Evolutionary conservation across 2,329 filamentous ascomycete species (phyloP), one percentile per base, ranked within the genome.

Genomic region (Parascedosporium putredinis): DNA sequence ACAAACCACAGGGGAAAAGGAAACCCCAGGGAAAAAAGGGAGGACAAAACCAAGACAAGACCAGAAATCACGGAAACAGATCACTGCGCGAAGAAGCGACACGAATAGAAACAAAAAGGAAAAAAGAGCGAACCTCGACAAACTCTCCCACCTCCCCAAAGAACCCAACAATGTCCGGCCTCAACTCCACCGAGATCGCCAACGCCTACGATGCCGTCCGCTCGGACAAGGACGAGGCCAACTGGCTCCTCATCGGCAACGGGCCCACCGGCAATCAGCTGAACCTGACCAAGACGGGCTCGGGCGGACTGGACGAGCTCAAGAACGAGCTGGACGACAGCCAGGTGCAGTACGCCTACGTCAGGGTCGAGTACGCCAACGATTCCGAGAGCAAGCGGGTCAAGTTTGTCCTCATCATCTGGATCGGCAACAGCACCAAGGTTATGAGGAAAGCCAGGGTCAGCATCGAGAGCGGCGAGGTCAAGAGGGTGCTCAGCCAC

Each of bases 361-460:
- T 71, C 57, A 76, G 79, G 25, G 69, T 83, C 62, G 79, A 84
- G 68, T 79, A 86, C 63, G 81, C 81, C 61, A 86, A 85, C 67
- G 82, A 86, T 63, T 77, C 77, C 55, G 83, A 86, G 69, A 79
- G 73, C 65, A 81, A 70, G 60, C 71, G 83, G 33, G 76, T 84
- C 60, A 86, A 86, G 67, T 86, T 86, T 60, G 74, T 70, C 45
- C 71, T 86, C 45, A 67, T 85, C 27, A 73, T 84, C 55, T 86
- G 82, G 82, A 83, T 84, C 62, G 82, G 82, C 61, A 71, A 75
- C 63, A 62, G 67, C 52, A 81, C 80, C 2, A 79, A 78, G 65
- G 75, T 84, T 51, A 85, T 86, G 82, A 74, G 81, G 56, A 84
- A 83, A 64, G 82, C 81, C 8, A 74, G 81, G 56, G 81, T 84